These are phyloP conservation scores for Sungouiella thailandica DNA, from an alignment of 805 yeast genomes.

Conservation along the genomic window DNA sequence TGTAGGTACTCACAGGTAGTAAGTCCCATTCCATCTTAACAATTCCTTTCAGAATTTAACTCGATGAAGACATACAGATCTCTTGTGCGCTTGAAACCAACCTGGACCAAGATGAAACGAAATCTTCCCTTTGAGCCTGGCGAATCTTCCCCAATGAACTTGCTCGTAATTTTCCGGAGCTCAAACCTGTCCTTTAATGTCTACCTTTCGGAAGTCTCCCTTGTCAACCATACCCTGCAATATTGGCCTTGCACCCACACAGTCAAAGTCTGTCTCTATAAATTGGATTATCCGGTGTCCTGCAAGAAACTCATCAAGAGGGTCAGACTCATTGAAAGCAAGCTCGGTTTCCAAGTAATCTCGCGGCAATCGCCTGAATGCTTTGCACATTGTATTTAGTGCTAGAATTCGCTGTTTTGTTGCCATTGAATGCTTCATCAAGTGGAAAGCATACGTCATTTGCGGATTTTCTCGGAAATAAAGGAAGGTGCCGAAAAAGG, in stretches of 20 bases:
- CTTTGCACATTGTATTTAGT: conserved; percentile 14
- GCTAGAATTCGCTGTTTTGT: conserved; percentile 13
- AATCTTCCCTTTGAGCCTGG: too few species aligned
- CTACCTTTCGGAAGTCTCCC: conserved; percentile 53
- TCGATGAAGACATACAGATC: too few species aligned
- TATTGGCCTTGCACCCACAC: conserved; percentile 27
- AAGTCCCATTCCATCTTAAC: too few species aligned
- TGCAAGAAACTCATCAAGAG: conserved; percentile 3
- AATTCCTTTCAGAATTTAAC: too few species aligned
- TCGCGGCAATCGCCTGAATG: conserved; percentile 11
- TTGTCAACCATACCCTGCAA: conserved; percentile 33
- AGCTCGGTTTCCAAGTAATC: conserved; percentile 6
- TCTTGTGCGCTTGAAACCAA: too few species aligned
- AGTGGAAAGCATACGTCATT: conserved; percentile 10
- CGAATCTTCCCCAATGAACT: too few species aligned
- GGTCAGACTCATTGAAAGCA: conserved; percentile 1
- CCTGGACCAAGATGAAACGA: too few species aligned
- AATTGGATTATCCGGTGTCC: conserved; percentile 33
- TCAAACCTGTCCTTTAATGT: conserved; percentile 83
- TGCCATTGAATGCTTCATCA: conserved; percentile 12
- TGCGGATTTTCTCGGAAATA: conserved; percentile 4
- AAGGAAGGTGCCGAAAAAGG: conserved; percentile 32
- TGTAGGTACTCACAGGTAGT: too few species aligned
- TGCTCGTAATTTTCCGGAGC: too few species aligned
- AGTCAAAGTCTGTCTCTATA: conserved; percentile 24